These are phyloP conservation scores for Ophiostoma piceae DNA, from an alignment of 2,329 filamentous ascomycete genomes.

Conservation along the genomic window DNA sequence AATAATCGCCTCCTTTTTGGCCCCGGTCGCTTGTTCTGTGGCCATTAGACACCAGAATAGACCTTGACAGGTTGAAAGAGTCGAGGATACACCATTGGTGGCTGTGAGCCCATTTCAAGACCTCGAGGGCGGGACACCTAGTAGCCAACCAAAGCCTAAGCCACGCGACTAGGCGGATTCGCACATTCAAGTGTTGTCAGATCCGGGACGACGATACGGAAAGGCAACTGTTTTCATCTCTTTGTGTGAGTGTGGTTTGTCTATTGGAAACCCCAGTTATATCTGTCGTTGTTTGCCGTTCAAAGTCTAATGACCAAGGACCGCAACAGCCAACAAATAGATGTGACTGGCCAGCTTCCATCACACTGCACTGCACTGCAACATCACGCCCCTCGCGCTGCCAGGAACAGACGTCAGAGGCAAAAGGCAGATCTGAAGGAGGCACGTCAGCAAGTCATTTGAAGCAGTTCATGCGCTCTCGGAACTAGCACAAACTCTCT, in stretches of 20 bases:
- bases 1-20: neutral
- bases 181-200: neutral
- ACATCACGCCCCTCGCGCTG: neutral
- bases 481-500: neutral
- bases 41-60: neutral
- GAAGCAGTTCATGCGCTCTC: neutral
- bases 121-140: neutral
- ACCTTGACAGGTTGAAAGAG: neutral
- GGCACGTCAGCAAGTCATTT: neutral
- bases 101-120: neutral
- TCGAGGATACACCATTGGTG: neutral
- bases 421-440: neutral
- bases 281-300: neutral
- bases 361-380: neutral
- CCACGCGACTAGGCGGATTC: neutral
- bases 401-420: neutral
- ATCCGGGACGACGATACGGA: neutral
- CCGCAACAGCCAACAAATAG: neutral
- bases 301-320: neutral
- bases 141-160: constrained; percentile 6
- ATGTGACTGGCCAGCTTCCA: neutral
- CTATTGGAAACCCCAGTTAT: too few species aligned
- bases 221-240: neutral
- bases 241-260: neutral
- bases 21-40: neutral